Percentiles rank a stretch among this genome's conserved stretches.
Evolutionary conservation across 2,329 filamentous ascomycete species (phyloP).

Genomic region (Rutstroemia sp.): DNA sequence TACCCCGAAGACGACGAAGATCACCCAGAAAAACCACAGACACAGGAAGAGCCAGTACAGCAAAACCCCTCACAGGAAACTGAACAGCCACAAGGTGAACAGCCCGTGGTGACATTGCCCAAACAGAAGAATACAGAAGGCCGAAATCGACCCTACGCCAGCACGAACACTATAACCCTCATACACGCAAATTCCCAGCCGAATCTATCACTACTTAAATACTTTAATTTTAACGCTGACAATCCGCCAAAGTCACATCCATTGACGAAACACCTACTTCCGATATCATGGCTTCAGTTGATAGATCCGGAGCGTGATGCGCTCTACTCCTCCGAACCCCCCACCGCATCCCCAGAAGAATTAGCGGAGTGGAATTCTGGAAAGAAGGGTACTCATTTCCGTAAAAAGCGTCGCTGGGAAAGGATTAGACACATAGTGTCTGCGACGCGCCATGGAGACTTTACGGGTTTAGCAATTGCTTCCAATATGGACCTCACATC

Average conservation of each 20-base stretch:
- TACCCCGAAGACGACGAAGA: slow-evolving; percentile 31
- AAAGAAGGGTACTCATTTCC: slow-evolving; percentile 77
- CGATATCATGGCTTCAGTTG: slow-evolving; percentile 87
- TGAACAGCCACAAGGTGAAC: slow-evolving; percentile 25
- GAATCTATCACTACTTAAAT: slow-evolving; percentile 79
- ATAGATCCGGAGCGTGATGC: slow-evolving; percentile 68
- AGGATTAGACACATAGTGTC: slow-evolving; percentile 66
- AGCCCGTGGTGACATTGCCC: slow-evolving; percentile 6
- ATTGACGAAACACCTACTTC: slow-evolving; percentile 71
- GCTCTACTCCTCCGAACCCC: slow-evolving; percentile 62
- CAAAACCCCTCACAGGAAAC: not conserved
- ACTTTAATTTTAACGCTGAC: slow-evolving; percentile 76
- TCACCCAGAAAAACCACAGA: not conserved
- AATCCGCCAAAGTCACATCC: slow-evolving; percentile 55
- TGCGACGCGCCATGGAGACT: slow-evolving; percentile 65
- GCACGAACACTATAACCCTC: slow-evolving; percentile 66
- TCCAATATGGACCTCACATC: slow-evolving; percentile 74
- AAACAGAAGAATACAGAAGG: slow-evolving; percentile 4
- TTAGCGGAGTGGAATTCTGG: slow-evolving; percentile 70
- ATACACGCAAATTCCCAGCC: slow-evolving; percentile 78
- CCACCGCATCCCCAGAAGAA: slow-evolving; percentile 48
- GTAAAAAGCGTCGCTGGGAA: slow-evolving; percentile 80
- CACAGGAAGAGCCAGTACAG: not conserved
- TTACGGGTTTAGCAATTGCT: slow-evolving; percentile 77
- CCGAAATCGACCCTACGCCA: slow-evolving; percentile 18